phyloP scores from a whole-genome alignment of 1,284 basidiomycete species.

The Acaromyces ingoldii region DNA sequence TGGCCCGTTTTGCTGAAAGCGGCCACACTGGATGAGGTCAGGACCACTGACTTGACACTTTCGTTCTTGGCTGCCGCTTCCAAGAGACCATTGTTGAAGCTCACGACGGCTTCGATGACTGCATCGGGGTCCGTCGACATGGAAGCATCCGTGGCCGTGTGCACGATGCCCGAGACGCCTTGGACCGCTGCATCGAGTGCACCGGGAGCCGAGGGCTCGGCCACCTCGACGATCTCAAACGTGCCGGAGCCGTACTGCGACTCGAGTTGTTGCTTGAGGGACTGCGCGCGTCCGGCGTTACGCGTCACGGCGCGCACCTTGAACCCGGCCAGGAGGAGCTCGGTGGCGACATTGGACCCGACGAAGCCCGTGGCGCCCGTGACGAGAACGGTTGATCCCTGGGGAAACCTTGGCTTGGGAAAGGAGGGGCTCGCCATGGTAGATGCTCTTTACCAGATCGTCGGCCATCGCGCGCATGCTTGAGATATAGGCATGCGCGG shows the following conservation, averaged over 20 bases:
- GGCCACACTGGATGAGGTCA: neutral
- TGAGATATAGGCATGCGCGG: too few species aligned
- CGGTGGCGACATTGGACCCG: neutral
- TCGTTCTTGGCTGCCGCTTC: neutral
- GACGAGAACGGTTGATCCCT: neutral
- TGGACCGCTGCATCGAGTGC: conserved; percentile 1
- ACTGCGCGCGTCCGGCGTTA: neutral
- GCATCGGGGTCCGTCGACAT: neutral
- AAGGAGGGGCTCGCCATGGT: too few species aligned
- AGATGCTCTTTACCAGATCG: too few species aligned
- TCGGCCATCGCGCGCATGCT: too few species aligned
- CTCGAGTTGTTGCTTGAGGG: neutral
- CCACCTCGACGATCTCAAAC: neutral
- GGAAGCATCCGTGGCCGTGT: neutral
- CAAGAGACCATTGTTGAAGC: neutral
- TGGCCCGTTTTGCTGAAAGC: too few species aligned
- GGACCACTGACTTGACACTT: neutral
- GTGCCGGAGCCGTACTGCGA: neutral
- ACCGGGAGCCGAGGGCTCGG: neutral
- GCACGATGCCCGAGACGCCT: neutral
- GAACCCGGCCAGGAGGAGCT: neutral
- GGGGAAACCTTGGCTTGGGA: too few species aligned
- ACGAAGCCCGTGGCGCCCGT: neutral
- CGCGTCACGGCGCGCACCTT: neutral
- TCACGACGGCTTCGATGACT: neutral